A percentile compares a stretch with the other conserved stretches of the same genome.
Conservation (phyloP, 1,139 yeast species). For the Pichia kudriavzevii region DNA sequence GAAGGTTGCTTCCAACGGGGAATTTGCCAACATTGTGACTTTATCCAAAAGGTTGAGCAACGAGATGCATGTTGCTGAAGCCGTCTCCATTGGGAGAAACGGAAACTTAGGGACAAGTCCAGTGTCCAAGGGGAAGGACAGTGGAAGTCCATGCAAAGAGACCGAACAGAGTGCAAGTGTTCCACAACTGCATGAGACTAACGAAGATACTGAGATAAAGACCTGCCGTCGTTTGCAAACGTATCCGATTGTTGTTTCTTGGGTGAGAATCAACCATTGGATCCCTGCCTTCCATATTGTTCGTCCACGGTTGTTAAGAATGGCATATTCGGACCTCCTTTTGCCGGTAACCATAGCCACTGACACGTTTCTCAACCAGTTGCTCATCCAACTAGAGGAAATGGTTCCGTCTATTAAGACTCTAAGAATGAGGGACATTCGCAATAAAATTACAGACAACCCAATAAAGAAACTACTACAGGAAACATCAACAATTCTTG, state of each 20-base stretch:
- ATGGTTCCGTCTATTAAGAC: constrained; percentile 34
- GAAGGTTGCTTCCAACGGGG: constrained; percentile 1
- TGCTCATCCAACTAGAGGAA: constrained; percentile 34
- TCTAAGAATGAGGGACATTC: constrained; percentile 34
- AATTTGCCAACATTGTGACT: constrained; percentile 3
- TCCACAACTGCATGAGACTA: too few species aligned
- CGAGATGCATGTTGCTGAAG: too few species aligned
- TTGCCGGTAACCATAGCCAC: constrained; percentile 18
- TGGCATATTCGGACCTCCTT: constrained; percentile 21
- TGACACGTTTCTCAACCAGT: constrained; percentile 29
- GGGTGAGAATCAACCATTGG: constrained; percentile 30
- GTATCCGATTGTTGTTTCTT: constrained; percentile 37
- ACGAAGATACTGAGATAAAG: too few species aligned
- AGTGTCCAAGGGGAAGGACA: too few species aligned
- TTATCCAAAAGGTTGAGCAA: constrained; percentile 1
- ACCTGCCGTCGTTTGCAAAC: constrained; percentile 30
- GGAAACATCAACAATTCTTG: constrained; percentile 29
- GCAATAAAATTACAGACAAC: constrained; percentile 32
- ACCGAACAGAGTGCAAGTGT: too few species aligned
- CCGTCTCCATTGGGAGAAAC: too few species aligned
- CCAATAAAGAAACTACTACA: constrained; percentile 23
- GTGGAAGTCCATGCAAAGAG: neutral
- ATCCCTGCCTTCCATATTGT: constrained; percentile 33
- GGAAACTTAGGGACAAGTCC: too few species aligned
- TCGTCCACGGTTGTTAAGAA: constrained; percentile 18